Conservation (phyloP, 2,329 filamentous ascomycete species). For the Arachnopeziza araneosa region DNA sequence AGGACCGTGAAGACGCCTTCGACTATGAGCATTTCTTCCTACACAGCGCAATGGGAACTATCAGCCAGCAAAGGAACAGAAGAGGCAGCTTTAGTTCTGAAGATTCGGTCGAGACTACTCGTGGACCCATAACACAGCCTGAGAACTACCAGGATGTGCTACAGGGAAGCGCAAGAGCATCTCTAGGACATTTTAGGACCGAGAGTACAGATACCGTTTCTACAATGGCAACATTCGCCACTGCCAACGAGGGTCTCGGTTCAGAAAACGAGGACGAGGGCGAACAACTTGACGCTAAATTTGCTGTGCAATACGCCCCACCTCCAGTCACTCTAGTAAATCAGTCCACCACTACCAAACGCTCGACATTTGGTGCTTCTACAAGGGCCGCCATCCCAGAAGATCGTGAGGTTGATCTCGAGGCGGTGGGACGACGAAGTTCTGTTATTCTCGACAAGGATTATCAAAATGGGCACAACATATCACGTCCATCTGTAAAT, state of each 20-base stretch:
- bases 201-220: constrained; percentile 55
- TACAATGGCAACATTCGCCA: constrained; percentile 57
- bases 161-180: constrained; percentile 14
- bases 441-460: constrained; percentile 14
- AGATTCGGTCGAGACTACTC: constrained; percentile 56
- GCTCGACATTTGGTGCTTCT: constrained; percentile 26
- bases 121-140: constrained; percentile 35
- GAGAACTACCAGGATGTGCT: background rate
- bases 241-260: constrained; percentile 49
- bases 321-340: background rate
- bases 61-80: constrained; percentile 49
- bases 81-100: constrained; percentile 49
- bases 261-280: constrained; percentile 29
- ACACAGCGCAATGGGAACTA: constrained; percentile 82
- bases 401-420: background rate
- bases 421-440: constrained; percentile 7
- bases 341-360: constrained; percentile 16
- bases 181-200: constrained; percentile 39
- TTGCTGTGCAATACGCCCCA: constrained; percentile 31
- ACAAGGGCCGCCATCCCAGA: background rate
- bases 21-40: constrained; percentile 96
- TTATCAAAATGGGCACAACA: constrained; percentile 10
- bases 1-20: constrained; percentile 91
- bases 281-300: constrained; percentile 35
- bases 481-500: constrained; percentile 48